A percentile compares a stretch with the other conserved stretches of the same genome.
These are phyloP conservation scores for Fusarium floridanum DNA, from an alignment of 2,329 filamentous ascomycete genomes.

Conservation along the genomic window DNA sequence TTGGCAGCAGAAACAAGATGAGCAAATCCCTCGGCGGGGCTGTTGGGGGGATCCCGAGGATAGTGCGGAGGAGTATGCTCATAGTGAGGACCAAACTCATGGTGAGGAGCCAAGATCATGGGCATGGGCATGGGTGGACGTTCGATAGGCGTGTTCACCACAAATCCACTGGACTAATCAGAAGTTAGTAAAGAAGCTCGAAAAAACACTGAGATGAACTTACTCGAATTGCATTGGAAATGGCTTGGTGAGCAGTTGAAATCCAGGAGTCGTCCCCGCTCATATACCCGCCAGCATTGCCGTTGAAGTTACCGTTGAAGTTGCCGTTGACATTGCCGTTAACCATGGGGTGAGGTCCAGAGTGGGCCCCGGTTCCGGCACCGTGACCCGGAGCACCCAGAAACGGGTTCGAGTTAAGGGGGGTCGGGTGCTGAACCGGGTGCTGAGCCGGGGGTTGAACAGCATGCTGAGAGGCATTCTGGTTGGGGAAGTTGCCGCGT, in stretches of 20 bases:
- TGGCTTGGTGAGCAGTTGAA: conserved; percentile 41
- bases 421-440: conserved; percentile 1
- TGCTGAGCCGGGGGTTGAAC: background rate
- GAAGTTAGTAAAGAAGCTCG: background rate
- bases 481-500: background rate
- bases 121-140: background rate
- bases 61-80: too few relatives aligned
- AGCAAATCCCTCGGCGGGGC: conserved; percentile 5
- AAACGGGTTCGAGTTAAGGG: conserved; percentile 26
- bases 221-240: conserved; percentile 40
- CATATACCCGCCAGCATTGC: background rate
- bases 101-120: background rate
- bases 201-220: background rate
- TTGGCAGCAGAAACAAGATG: background rate
- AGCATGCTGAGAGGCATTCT: background rate
- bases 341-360: conserved; percentile 1
- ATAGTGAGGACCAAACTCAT: background rate
- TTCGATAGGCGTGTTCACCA: background rate
- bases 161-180: conserved; percentile 28
- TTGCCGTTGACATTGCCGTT: conserved; percentile 11
- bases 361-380: background rate
- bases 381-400: background rate
- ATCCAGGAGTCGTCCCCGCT: conserved; percentile 37
- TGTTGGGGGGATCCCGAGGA: conserved; percentile 30
- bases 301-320: background rate